Base-by-base conservation (phyloP, 2,329 filamentous ascomycete species). In the Piedraia hortae region DNA sequence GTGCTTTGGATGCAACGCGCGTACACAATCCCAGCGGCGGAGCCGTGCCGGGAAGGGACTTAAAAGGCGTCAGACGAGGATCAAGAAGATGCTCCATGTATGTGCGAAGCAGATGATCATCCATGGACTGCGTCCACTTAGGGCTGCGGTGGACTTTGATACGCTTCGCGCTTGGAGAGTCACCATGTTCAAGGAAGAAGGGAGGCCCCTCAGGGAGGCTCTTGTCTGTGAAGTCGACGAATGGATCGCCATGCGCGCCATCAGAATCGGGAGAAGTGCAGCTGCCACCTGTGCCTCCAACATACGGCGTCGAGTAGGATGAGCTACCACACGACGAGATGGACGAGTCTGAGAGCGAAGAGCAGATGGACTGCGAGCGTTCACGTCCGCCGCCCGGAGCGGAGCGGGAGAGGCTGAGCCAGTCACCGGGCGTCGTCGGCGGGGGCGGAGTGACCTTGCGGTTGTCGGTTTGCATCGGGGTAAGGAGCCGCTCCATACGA, bases 21-120 rank as follows among this genome's bases (percentile, higher is more conserved):
- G 62, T 54, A 31, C 62, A 67, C 12, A 68, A 59, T 10, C 63
- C 63, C 22, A 67, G 53, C 6, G 63, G 63, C 16, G 63, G 63
- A 15, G 59, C 51, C 19, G 57, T 62, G 21, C 63, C 62, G 2
- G 62, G 63, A 1, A 66, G 51, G 44, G 61, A 63, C 36, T 68
- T 68, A 50, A 68, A 68, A 0, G 63, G 63, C 1, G 63, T 69
- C 21, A 67, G 54, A 3, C 57, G 62, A 10, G 63, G 63, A 38
- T 68, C 62, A 28, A 63, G 59, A n/a, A 68, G 46, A 37, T 66
- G 67, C 23, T 54, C 50, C 44, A 65, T 59, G 41, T 66, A 69
- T 5, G 59, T 63, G 36, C 62, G 57, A 62, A 63, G 67, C 14
- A 69, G 43, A 35, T 69, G 63, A 25, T 59, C 53, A 36, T 69